Base-by-base conservation (phyloP, 2,329 filamentous ascomycete genomes). In the Botrytis byssoidea region DNA sequence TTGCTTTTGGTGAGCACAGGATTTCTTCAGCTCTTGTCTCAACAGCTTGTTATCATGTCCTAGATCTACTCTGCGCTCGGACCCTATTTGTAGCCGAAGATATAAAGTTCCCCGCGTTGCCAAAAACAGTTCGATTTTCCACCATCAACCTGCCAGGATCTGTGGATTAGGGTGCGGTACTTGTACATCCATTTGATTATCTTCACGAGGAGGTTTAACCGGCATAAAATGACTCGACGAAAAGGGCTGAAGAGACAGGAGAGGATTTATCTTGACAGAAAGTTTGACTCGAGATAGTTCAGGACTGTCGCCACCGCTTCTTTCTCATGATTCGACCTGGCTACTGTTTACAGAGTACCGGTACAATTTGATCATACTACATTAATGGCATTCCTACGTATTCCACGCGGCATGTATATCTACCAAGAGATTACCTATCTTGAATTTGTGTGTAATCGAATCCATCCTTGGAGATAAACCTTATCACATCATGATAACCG, bases 401-500 rank as follows among this genome's bases (percentile, higher is more conserved):
- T 55, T 35, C 35, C 22, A 29, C 51, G 32, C 18, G 66, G 51
- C 48, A 57, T 29, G 25, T 14, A 46, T 46, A 48, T 63, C 57
- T 40, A 20, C 18, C 22, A 25, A 63, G 22, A 29, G 40, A 71
- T 64, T 40, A 40, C 12, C 44, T 51, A 67, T 32, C 46, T 37
- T 40, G 65, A 55, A 67, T 40, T n/a, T 9, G 32, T 40, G 22
- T 55, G 65, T 67, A 67, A 67, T 51, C 46, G 46, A 67, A 67
- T 67, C 16, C 44, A 67, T 70, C 35, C 32, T 46, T 37, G 59
- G 61, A 64, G 57, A 71, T 64, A 51, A 64, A 64, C 55, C 68
- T 70, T 70, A 70, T 70, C 68, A 61, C n/a, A 71, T 71, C 48
- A 37, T 37, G 37, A 68, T 68, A 55, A 55, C 46, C 46, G 40